Evolutionary conservation across 495 filamentous ascomycete genomes (phyloP), one percentile per base, ranked within the genome.

Genomic region (Apiosordaria backusii): DNA sequence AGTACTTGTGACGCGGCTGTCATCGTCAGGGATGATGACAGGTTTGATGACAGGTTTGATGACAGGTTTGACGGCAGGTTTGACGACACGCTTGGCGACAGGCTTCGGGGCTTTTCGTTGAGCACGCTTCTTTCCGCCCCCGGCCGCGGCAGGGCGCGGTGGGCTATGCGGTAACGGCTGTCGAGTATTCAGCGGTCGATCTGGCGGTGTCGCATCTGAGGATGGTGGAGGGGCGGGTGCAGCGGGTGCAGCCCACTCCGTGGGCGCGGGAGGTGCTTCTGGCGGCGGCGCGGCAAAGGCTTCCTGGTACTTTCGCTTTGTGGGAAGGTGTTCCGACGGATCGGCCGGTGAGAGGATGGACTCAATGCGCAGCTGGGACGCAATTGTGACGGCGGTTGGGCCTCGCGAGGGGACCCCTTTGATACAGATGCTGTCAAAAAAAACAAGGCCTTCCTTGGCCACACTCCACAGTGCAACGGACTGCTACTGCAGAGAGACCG

Each of bases 361-460:
- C 70, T 81, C 76, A 66, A 82, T 82, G 69, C 80, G 77, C 57
- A 82, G 72, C 74, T 79, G 79, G 67, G 78, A 79, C 64, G 79
- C 78, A 78, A 82, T 82, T 69, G 78, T 82, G 80, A 71, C 78
- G 80, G 74, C 61, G 70, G 60, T 79, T 71, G 80, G 80, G 74
- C 74, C 70, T 68, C 72, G 61, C 67, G 64, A 64, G 65, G 66
- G 67, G 70, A 75, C 74, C 75, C 74, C 66, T 65, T n/a, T 45
- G 64, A 64, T 22, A 55, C 63, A 65, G 66, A 63, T 29, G 50
- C 57, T 55, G 50, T 54, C 23, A 62, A 60, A 45, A 40, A 65
- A 60, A 60, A 65, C 60, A 64, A 67, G 61, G 65, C 66, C 68
- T 64, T 65, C 67, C 70, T 71, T 65, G 65, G 68, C 67, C 66